Evolutionary conservation across 257 asterid species (phyloP).

Genomic region (Nicotiana tomentosiformis): DNA sequence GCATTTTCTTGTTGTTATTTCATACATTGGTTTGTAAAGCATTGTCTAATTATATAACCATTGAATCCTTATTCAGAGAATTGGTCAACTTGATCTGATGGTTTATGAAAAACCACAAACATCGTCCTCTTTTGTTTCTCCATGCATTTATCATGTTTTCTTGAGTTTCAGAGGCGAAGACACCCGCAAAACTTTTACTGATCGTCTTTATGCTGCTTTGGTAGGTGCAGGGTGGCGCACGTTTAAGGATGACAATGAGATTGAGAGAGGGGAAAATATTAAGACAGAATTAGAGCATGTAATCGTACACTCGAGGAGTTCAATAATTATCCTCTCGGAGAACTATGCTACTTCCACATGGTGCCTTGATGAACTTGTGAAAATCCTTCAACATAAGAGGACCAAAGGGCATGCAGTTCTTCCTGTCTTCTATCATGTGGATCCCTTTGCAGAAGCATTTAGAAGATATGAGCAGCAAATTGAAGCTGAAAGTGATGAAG

Average conservation of each 20-base stretch:
- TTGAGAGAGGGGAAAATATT: slow-evolving; percentile 2
- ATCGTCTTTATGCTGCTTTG: neutral
- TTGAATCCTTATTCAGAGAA: neutral
- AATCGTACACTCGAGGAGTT: neutral
- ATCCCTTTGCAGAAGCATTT: slow-evolving; percentile 4
- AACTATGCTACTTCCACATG: slow-evolving; percentile 8
- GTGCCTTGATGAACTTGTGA: slow-evolving; percentile 10
- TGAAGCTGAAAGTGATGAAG: neutral
- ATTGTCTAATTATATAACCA: neutral
- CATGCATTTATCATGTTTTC: slow-evolving; percentile 4
- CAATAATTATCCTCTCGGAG: neutral
- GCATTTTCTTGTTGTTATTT: neutral
- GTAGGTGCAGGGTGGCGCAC: slow-evolving; percentile 3
- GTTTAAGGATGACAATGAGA: neutral
- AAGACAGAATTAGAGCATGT: neutral
- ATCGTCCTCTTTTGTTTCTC: neutral
- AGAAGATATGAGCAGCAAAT: neutral
- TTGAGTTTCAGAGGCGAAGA: slow-evolving; percentile 8
- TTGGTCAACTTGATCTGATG: neutral
- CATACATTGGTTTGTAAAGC: neutral
- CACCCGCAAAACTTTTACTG: slow-evolving; percentile 7
- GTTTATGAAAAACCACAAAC: neutral
- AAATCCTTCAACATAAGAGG: slow-evolving; percentile 5
- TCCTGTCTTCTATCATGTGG: neutral
- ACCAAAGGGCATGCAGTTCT: neutral